These are phyloP conservation scores for Rachicladosporium sp. DNA, from an alignment of 2,329 filamentous ascomycete genomes.

Conservation along the genomic window DNA sequence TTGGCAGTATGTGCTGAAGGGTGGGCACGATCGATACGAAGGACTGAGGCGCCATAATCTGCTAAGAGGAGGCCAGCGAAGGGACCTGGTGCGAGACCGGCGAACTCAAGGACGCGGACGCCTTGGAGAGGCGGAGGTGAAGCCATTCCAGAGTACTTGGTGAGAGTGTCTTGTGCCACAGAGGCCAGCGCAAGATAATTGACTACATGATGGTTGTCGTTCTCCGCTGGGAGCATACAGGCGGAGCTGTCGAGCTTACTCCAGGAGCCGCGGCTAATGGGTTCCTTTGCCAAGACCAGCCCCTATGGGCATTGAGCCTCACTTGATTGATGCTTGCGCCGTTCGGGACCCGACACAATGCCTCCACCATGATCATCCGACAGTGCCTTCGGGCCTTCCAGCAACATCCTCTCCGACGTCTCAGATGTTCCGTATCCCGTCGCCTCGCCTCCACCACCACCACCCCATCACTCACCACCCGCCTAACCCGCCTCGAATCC, in stretches of 20 bases:
- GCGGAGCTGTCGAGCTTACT: no score
- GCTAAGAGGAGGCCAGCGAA: constrained; percentile 82
- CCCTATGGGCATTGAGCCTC: no score
- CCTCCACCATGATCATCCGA: no score
- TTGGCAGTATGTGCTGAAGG: constrained; percentile 25
- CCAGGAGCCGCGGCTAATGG: no score
- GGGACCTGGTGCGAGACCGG: constrained; percentile 56
- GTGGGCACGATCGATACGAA: constrained; percentile 64
- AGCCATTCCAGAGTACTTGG: constrained; percentile 7
- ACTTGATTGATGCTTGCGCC: no score
- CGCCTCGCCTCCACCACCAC: no score
- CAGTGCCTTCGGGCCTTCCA: no score
- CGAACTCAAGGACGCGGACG: constrained; percentile 53
- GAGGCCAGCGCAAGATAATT: not conserved
- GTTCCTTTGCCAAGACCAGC: no score
- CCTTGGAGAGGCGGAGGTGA: constrained; percentile 40
- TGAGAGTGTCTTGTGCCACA: not conserved
- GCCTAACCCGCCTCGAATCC: constrained; percentile 25
- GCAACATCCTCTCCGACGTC: no score
- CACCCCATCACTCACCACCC: constrained; percentile 6
- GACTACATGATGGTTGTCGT: constrained; percentile 3
- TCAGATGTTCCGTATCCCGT: no score
- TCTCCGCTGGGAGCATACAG: no score
- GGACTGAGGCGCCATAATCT: constrained; percentile 76
- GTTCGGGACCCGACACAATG: no score